Evolutionary conservation across 169 alveolate genomes (phyloP).

Genomic region (Cryptosporidium muris): DNA sequence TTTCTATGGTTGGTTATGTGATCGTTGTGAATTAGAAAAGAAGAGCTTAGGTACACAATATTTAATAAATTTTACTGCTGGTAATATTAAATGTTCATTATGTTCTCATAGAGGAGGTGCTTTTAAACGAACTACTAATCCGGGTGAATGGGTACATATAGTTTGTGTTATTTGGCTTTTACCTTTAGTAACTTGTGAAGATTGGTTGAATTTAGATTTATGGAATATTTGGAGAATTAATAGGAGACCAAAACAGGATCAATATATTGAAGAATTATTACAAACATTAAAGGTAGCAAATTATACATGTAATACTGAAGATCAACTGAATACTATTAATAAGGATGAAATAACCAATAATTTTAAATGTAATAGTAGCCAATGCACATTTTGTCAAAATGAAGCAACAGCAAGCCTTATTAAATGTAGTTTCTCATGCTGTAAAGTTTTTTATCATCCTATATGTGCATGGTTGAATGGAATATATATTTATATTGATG

Average conservation of each 20-base stretch:
- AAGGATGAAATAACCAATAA: neutral
- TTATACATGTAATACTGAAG: neutral
- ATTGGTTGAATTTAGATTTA: conserved; percentile 38
- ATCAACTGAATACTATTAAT: neutral
- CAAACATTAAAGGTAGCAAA: neutral
- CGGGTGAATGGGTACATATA: conserved; percentile 47
- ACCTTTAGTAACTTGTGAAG: conserved; percentile 42
- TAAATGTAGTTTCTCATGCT: conserved; percentile 2
- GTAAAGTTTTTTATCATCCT: conserved; percentile 26
- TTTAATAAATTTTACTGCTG: conserved; percentile 45
- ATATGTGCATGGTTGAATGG: conserved; percentile 62
- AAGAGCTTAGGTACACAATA: conserved; percentile 53
- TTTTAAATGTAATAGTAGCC: neutral
- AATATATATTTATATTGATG: conserved; percentile 6
- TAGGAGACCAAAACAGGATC: conserved; percentile 8
- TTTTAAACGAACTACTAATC: conserved; percentile 22
- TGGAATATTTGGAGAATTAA: conserved; percentile 31
- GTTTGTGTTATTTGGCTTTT: conserved; percentile 67
- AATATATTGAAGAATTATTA: neutral
- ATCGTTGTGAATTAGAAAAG: conserved; percentile 55
- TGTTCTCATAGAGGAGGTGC: conserved; percentile 68
- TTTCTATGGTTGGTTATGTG: conserved; percentile 67
- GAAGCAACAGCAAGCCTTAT: conserved; percentile 49
- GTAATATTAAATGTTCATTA: conserved; percentile 26
- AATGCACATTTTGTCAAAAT: conserved; percentile 36